Evolutionary conservation across 2,329 filamentous ascomycete genomes (phyloP).

Genomic region (Xylaria digitata): DNA sequence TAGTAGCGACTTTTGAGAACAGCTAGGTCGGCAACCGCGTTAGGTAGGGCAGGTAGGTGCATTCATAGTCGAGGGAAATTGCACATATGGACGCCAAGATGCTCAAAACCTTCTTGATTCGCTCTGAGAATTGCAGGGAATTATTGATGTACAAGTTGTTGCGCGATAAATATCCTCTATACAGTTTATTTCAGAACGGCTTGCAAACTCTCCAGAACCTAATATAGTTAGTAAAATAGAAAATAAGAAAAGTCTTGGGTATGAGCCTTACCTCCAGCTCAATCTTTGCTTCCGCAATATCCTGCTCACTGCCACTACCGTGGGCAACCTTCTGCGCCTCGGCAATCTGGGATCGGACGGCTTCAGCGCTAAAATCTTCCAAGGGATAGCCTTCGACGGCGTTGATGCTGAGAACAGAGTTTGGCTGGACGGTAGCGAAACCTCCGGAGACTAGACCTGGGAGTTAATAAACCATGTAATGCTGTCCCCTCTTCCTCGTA

Average conservation of each 20-base stretch:
- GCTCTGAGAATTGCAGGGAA: conserved; percentile 47
- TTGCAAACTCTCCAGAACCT: conserved; percentile 88
- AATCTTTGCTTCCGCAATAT: conserved; percentile 98
- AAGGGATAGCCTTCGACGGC: conserved; percentile 94
- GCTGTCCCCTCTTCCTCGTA: conserved; percentile 46
- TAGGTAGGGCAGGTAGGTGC: conserved; percentile 24
- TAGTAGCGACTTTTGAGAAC: conserved; percentile 10
- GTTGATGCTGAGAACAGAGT: conserved; percentile 96
- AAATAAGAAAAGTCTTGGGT: conserved; percentile 4
- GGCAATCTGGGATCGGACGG: conserved; percentile 87
- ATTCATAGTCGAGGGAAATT: conserved; percentile 40
- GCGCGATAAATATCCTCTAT: conserved; percentile 56
- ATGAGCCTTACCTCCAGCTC: conserved; percentile 83
- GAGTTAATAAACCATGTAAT: conserved; percentile 36
- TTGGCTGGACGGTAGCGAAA: conserved; percentile 96
- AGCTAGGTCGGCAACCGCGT: conserved; percentile 24
- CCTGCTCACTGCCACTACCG: conserved; percentile 93
- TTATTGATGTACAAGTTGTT: conserved; percentile 54
- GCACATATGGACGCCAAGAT: conserved; percentile 38
- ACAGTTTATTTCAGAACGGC: conserved; percentile 79
- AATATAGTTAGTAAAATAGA: conserved; percentile 52
- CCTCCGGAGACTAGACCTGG: conserved; percentile 83
- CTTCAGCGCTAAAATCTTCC: conserved; percentile 95
- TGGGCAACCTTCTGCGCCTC: conserved; percentile 96
- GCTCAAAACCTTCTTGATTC: conserved; percentile 45